Evolutionary conservation across 371 early-diverging fungal species (phyloP), one percentile per base, ranked within the genome.

Genomic region (Apophysomyces variabilis): DNA sequence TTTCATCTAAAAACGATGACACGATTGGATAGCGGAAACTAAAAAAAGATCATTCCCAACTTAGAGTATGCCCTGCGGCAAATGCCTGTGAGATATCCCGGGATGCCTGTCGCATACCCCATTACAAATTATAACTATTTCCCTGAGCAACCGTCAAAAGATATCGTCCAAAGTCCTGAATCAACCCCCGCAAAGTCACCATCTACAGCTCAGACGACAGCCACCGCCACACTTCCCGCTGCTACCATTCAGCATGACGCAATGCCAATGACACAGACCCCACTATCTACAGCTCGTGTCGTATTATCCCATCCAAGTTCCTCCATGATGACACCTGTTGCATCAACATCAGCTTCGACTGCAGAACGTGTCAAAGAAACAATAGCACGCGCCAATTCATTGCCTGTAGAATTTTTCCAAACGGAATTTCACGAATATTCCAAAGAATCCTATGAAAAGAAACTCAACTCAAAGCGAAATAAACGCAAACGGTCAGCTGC

Each of bases 391-490:
- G 82, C 82, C 5, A 82, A 77, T 54, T 73, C 82, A 7, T 75
- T 82, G 9, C 82, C 82, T 4, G 74, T 78, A 72, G 82, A 82
- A 32, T 78, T 82, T 35, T 82, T 78, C 57, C 82, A 82, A 38
- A 82, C 82, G 4, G 82, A 82, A 57, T 82, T 82, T 60, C 68
- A 78, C 32, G 79, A 78, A 45, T 82, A 82, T 58, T 82, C 82
- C 3, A 82, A 82, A 46, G 82, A 82, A 56, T 77, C 77, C 0
- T 82, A 82, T 50, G 79, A 82, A 62, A 73, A 74, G 45, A 82
- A 78, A 66, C 75, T 72, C 67, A 77, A 78, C 61, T 70, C 77
- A n/a, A 78, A 75, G 39, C 74, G 79, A 13, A 73, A 74, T 54
- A 82, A 82, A 50, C 77, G 82, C 41, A 82, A 78, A 58, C 68